phyloP scores from a whole-genome alignment of 192 early-diverging fungal genomes.

The Dissophora ornata region DNA sequence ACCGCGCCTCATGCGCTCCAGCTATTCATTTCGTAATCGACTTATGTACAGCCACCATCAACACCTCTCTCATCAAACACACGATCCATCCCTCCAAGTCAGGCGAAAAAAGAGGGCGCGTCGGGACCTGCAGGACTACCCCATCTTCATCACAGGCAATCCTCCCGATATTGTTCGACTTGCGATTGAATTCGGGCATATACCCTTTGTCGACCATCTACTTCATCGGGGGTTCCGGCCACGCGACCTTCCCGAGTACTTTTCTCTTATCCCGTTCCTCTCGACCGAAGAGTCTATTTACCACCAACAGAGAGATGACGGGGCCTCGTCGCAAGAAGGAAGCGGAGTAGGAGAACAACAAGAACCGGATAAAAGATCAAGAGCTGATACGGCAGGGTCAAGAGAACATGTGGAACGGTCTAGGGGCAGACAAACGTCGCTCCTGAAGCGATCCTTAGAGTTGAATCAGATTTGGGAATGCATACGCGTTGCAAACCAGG shows the following conservation, averaged over 20 bases:
- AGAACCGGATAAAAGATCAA: too few species aligned
- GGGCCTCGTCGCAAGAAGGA: neutral
- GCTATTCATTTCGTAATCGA: constrained; percentile 41
- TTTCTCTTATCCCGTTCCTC: constrained; percentile 22
- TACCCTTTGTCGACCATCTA: constrained; percentile 44
- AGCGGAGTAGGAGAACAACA: too few species aligned
- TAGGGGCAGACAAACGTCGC: neutral
- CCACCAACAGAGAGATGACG: neutral
- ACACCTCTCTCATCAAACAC: neutral
- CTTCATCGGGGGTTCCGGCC: constrained; percentile 41
- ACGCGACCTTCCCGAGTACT: constrained; percentile 44
- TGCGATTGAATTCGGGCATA: constrained; percentile 48
- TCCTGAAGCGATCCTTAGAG: constrained; percentile 23
- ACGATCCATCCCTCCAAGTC: neutral
- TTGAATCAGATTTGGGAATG: constrained; percentile 44
- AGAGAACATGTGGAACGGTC: neutral
- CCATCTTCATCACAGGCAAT: constrained; percentile 45
- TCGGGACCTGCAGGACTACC: constrained; percentile 40
- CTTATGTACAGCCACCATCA: neutral
- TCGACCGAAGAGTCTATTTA: neutral
- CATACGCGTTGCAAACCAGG: constrained; percentile 37
- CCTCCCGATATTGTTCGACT: constrained; percentile 44
- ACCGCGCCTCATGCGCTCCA: constrained; percentile 36
- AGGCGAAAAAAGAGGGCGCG: constrained; percentile 25
- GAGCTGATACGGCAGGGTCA: too few species aligned